These are phyloP conservation scores for Apiotrichum mycotoxinovorans DNA, from an alignment of 1,284 basidiomycete species.

Conservation along the genomic window DNA sequence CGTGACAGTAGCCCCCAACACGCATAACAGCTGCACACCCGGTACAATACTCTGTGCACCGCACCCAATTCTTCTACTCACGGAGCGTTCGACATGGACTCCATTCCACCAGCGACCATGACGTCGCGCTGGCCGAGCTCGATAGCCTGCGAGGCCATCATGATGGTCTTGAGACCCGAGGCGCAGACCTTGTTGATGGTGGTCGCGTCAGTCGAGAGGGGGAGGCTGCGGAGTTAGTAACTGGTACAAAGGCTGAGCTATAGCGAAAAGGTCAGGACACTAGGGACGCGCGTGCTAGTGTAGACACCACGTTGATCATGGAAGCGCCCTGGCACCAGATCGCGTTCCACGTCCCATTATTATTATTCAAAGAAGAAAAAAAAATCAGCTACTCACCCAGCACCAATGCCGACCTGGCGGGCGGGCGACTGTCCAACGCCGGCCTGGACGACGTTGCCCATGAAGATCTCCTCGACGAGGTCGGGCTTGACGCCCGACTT, in stretches of 20 bases:
- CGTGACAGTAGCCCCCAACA: no score
- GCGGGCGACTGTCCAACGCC: constrained; percentile 94
- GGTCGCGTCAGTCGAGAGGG: constrained; percentile 83
- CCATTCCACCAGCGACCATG: constrained; percentile 92
- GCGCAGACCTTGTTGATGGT: constrained; percentile 99
- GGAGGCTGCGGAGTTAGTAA: constrained; percentile 52
- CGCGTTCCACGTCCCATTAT: no score
- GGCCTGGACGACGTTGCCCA: constrained; percentile 95
- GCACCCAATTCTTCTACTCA: constrained; percentile 51
- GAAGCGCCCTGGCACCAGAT: no score
- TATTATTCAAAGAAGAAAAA: neutral
- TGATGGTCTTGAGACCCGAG: constrained; percentile 90
- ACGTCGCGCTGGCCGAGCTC: constrained; percentile 73
- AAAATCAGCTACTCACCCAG: constrained; percentile 57
- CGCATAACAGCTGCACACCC: no score
- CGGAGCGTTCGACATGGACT: constrained; percentile 97
- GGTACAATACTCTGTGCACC: no score
- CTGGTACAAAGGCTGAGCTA: no score
- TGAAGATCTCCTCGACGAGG: constrained; percentile 88
- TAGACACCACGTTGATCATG: no score
- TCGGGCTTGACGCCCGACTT: constrained; percentile 75
- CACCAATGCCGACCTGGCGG: constrained; percentile 83
- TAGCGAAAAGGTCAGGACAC: no score
- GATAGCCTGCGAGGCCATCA: constrained; percentile 87
- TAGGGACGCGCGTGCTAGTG: no score